Evolutionary conservation across 2,329 filamentous ascomycete species (phyloP).

Genomic region (Claviceps sp.): DNA sequence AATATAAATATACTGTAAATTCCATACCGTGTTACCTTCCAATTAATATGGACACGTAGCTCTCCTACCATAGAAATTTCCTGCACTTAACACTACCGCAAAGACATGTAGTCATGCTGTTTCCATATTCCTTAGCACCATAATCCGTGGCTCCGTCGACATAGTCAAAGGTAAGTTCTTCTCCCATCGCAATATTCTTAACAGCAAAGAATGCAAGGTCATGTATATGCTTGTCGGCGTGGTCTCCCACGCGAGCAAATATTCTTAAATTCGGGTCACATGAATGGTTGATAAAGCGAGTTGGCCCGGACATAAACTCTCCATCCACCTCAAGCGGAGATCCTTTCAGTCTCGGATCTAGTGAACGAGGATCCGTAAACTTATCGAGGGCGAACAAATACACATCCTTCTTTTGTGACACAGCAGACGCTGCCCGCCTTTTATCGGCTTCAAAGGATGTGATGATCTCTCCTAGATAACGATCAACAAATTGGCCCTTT

Average conservation of each 20-base stretch:
- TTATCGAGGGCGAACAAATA: constrained; percentile 78
- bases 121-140: constrained; percentile 28
- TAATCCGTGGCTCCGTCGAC: constrained; percentile 47
- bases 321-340: constrained; percentile 52
- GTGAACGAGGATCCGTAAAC: constrained; percentile 46
- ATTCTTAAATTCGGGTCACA: constrained; percentile 70
- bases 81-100: constrained; percentile 56
- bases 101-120: constrained; percentile 42
- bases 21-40: too few relatives aligned
- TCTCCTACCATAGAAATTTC: constrained; percentile 49
- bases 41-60: too few relatives aligned
- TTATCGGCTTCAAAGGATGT: constrained; percentile 49
- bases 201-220: constrained; percentile 66
- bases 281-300: constrained; percentile 72
- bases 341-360: constrained; percentile 41
- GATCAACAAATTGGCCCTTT: constrained; percentile 66
- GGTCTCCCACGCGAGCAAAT: constrained; percentile 67
- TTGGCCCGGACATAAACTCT: constrained; percentile 64
- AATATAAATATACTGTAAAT: too few relatives aligned
- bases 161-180: constrained; percentile 73
- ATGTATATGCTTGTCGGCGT: constrained; percentile 60
- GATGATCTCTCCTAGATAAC: constrained; percentile 62
- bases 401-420: constrained; percentile 53
- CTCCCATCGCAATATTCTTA: constrained; percentile 46
- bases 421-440: constrained; percentile 43